phyloP scores from a whole-genome alignment of 1,284 basidiomycete genomes.

The Irpex rosettiformis region DNA sequence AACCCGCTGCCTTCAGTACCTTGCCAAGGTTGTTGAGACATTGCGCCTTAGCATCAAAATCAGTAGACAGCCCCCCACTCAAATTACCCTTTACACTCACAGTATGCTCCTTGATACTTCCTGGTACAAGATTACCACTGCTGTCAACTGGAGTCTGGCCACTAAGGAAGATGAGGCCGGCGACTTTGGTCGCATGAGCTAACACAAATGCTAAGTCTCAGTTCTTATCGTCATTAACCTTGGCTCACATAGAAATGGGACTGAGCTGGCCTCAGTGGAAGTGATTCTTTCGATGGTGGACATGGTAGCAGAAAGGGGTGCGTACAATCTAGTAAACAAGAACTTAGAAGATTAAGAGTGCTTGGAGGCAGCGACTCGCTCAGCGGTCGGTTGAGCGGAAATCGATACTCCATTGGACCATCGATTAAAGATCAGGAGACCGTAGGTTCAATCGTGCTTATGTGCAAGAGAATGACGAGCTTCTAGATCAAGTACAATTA shows the following conservation, averaged over 20 bases:
- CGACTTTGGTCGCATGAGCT: constrained; percentile 56
- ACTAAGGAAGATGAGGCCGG: constrained; percentile 55
- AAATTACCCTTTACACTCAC: constrained; percentile 26
- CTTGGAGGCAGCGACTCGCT: not conserved
- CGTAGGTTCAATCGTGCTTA: not conserved
- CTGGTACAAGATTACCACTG: constrained; percentile 43
- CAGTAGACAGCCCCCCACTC: not conserved
- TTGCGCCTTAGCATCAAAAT: constrained; percentile 38
- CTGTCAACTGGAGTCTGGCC: constrained; percentile 52
- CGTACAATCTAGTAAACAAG: not conserved
- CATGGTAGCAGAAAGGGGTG: constrained; percentile 29
- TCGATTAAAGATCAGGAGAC: not conserved
- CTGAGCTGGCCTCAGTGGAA: constrained; percentile 37
- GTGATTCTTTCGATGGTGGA: constrained; percentile 48
- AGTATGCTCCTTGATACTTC: constrained; percentile 56
- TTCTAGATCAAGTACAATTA: not conserved
- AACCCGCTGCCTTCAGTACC: constrained; percentile 48
- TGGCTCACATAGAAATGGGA: constrained; percentile 46
- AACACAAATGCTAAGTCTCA: constrained; percentile 9
- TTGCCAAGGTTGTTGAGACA: constrained; percentile 52
- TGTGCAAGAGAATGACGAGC: not conserved
- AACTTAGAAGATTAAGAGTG: not conserved
- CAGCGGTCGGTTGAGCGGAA: not conserved
- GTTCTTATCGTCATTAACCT: not conserved
- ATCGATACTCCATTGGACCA: not conserved